phyloP scores from a whole-genome alignment of 2,329 filamentous ascomycete genomes.

The Rachicladosporium sp. region DNA sequence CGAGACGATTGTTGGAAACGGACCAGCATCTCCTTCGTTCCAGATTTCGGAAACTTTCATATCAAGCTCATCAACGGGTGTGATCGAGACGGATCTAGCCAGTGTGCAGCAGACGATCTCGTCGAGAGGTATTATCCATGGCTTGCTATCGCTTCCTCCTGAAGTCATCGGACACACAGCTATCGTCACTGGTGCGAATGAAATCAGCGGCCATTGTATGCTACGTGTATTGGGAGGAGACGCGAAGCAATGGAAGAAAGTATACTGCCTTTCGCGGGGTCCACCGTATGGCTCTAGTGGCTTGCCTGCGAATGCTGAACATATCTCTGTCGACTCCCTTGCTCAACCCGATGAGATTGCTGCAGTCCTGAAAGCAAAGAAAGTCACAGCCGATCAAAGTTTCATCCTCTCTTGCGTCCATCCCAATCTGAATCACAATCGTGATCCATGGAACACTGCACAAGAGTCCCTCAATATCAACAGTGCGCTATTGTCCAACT shows the following conservation, averaged over 20 bases:
- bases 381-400: constrained; percentile 30
- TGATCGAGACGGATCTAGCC: neutral
- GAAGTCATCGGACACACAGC: constrained; percentile 34
- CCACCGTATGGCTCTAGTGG: constrained; percentile 27
- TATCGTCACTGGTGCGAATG: constrained; percentile 43
- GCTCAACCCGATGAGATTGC: constrained; percentile 27
- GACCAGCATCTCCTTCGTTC: too few species aligned
- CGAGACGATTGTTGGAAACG: too few species aligned
- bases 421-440: constrained; percentile 32
- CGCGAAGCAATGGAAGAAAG: constrained; percentile 40
- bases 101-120: constrained; percentile 13
- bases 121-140: constrained; percentile 37
- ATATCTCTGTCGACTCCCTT: constrained; percentile 27
- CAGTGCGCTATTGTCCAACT: constrained; percentile 37
- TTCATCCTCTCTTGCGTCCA: constrained; percentile 48
- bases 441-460: constrained; percentile 37
- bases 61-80: neutral
- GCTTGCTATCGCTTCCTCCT: constrained; percentile 34
- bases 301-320: constrained; percentile 15
- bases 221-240: constrained; percentile 34
- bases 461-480: constrained; percentile 40
- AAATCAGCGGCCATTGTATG: constrained; percentile 41
- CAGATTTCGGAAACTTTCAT: too few species aligned
- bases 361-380: constrained; percentile 20
- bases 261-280: constrained; percentile 38